A percentile compares a stretch with the other conserved stretches of the same genome.
phyloP scores from a whole-genome alignment of 768 basidiomycete species.

The Podaxis sp. region DNA sequence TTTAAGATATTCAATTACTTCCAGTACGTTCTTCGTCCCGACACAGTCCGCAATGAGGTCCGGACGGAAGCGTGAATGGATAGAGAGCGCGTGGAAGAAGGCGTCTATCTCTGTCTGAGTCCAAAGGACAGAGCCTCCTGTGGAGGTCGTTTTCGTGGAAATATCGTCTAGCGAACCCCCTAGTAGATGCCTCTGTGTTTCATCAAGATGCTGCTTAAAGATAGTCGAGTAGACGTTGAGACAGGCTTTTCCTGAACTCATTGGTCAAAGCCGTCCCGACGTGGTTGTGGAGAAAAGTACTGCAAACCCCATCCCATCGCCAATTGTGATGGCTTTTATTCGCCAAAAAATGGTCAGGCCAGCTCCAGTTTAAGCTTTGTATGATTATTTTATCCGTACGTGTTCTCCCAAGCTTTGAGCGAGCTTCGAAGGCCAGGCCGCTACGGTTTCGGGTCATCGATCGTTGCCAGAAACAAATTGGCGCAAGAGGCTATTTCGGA shows the following conservation, averaged over 20 bases:
- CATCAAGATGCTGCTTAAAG: background rate
- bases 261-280: too few species aligned
- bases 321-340: background rate
- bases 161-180: background rate
- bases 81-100: conserved; percentile 71
- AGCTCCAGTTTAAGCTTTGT: background rate
- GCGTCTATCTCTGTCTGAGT: conserved; percentile 59
- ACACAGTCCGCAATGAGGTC: conserved; percentile 74
- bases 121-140: conserved; percentile 46
- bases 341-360: background rate
- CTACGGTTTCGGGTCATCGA: background rate
- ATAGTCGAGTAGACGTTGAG: background rate
- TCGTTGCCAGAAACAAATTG: too few species aligned
- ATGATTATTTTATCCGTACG: background rate
- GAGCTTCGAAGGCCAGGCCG: background rate
- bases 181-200: background rate
- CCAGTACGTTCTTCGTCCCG: conserved; percentile 61
- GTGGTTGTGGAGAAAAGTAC: too few species aligned
- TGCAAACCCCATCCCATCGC: too few species aligned
- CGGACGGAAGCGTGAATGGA: conserved; percentile 70
- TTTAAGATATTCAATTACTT: conserved; percentile 70
- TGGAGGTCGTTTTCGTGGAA: background rate
- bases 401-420: background rate
- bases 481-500: too few species aligned
- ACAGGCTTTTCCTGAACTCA: background rate